A percentile compares a stretch with the other conserved stretches of the same genome.
phyloP scores from a whole-genome alignment of 306 rosid genomes.

The Cercis canadensis region DNA sequence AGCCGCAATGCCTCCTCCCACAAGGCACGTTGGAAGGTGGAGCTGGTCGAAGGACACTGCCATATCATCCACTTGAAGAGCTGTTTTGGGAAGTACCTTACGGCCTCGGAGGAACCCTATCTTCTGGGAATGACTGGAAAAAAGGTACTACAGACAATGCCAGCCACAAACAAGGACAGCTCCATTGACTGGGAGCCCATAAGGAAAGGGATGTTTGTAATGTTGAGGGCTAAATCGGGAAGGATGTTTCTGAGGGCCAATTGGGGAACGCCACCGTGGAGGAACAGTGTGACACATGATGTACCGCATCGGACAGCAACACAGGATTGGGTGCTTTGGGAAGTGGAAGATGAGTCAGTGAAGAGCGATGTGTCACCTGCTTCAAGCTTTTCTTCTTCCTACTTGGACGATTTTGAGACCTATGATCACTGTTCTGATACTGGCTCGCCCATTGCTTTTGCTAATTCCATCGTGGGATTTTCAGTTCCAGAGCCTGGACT shows the following conservation, averaged over 20 bases:
- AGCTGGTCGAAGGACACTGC: background rate
- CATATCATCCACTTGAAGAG: background rate
- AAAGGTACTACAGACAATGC: background rate
- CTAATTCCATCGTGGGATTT: too few species aligned
- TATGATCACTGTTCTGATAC: too few species aligned
- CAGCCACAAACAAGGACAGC: background rate
- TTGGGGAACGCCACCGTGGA: background rate
- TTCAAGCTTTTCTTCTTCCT: too few species aligned
- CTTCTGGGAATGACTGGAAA: background rate
- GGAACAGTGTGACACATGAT: background rate
- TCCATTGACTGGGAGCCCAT: background rate
- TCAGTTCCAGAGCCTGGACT: too few species aligned
- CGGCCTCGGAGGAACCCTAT: background rate
- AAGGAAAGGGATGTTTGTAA: too few species aligned
- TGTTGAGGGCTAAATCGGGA: too few species aligned
- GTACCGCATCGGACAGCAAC: background rate
- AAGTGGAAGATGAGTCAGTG: too few species aligned
- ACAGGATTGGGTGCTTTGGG: background rate
- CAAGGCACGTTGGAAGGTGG: background rate
- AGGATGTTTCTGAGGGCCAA: too few species aligned
- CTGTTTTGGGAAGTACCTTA: background rate
- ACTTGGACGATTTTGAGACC: too few species aligned
- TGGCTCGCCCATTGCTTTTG: too few species aligned
- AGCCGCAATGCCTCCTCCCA: background rate
- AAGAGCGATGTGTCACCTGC: too few species aligned